Evolutionary conservation across 495 filamentous ascomycete genomes (phyloP), one percentile per base, ranked within the genome.

Genomic region (Neurospora sp.): DNA sequence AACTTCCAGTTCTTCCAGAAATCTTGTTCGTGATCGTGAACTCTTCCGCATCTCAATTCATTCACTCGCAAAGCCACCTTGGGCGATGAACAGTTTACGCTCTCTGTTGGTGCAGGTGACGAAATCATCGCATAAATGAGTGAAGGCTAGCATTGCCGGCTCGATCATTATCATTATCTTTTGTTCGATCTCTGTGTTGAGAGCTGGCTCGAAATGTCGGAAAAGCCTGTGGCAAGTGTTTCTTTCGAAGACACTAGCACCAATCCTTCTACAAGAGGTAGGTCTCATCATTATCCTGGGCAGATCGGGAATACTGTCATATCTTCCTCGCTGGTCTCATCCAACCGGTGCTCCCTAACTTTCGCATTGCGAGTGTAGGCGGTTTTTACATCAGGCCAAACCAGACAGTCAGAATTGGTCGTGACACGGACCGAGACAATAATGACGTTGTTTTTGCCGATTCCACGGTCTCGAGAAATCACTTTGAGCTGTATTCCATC

Each of bases 401-500:
- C 44, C 16, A 76, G 44, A 81, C 81, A 3, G 71, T 84, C 70
- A 75, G 71, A 18, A 70, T 85, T 69, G 84, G 84, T 7, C 77
- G 84, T 68, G 77, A 80, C 71, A 70, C 75, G 1, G 74, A 75
- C 31, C 45, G 42, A 71, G 71, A 76, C 8, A 79, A 79, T 76
- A 83, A 81, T 40, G 75, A 83, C 31, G 78, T 86, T 53, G 78
- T 80, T 20, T 74, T 90, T 38, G 42, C 78, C 0, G 77, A 87
- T 71, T 78, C 75, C 0, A 74, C 78, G 12, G 81, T 91, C 27
- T 92, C 89, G 4, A 87, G 86, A 42, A 80, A 80, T 42, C 90
- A 92, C 69, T 77, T 90, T 16, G 86, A 86, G n/a, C 85, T 92
- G 35, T 91, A 90, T 78, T 87, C 86, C 1, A 81, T 91, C 35